Evolutionary conservation across 139 green algal species (phyloP).

Genomic region (Chlamydomonas applanata): DNA sequence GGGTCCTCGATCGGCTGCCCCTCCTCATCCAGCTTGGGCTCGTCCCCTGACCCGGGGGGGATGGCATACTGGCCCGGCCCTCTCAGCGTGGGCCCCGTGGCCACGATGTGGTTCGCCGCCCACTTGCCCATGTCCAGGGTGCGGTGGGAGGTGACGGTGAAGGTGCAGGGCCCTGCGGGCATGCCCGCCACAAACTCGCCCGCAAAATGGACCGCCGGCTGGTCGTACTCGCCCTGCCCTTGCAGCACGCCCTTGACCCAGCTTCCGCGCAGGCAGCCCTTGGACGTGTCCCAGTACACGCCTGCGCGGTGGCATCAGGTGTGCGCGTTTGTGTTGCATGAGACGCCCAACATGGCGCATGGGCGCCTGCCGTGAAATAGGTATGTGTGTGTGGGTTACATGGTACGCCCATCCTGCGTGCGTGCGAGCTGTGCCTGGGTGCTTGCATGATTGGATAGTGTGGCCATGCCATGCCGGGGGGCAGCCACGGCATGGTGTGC

Average conservation of each 20-base stretch:
- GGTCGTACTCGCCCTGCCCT: constrained; percentile 58
- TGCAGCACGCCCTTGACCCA: constrained; percentile 58
- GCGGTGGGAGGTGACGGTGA: constrained; percentile 30
- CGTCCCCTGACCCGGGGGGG: constrained; percentile 34
- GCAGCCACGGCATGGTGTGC: no score
- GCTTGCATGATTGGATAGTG: no score
- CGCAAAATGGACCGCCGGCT: constrained; percentile 48
- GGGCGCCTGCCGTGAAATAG: no score
- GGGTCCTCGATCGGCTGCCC: constrained; percentile 36
- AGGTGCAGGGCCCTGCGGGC: constrained; percentile 53
- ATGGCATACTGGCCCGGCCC: constrained; percentile 51
- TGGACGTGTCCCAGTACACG: constrained; percentile 54
- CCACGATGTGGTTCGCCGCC: constrained; percentile 44
- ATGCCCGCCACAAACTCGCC: constrained; percentile 57
- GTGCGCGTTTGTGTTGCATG: no score
- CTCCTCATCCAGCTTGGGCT: constrained; percentile 52
- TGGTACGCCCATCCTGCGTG: no score
- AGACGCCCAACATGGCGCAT: no score
- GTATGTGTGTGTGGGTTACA: no score
- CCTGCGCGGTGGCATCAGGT: constrained; percentile 4
- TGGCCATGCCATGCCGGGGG: no score
- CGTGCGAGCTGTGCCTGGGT: no score
- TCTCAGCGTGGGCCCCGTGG: constrained; percentile 47
- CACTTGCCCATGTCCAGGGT: constrained; percentile 44
- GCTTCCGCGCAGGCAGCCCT: constrained; percentile 57